Base-by-base conservation (phyloP, 805 yeast species). In the Zygosaccharomyces gambellarensis region DNA sequence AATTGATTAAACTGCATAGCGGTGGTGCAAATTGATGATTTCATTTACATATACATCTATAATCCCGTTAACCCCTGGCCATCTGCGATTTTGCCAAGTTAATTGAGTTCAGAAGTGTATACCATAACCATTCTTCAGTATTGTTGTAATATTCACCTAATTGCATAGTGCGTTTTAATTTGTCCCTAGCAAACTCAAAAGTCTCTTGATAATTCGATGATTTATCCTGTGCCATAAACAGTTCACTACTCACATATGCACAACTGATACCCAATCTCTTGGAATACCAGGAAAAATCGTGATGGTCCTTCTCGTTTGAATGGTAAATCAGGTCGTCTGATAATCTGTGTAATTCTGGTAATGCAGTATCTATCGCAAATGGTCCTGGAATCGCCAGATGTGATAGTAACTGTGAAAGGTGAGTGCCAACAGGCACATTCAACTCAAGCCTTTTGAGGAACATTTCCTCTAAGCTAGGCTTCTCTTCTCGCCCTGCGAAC, bases 271-370 rank as follows among this genome's bases (percentile, higher is more conserved):
- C 77, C 12, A 85, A 71, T 55, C 99, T 74, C 62, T 90, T 87
- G n/a, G 95, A 73, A 67, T 92, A 92, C 99, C 99, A 92, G 3
- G 88, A 85, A 64, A 86, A 83, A 65, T 89, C 96, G 17, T 71
- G 57, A 42, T 61, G 60, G 55, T 82, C 82, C 19, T 94, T 78
- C 63, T 90, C 97, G 9, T 90, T 94, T 0, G 96, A 82, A 57
- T 80, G 81, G 66, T 70, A 89, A 40, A 87, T 79, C 51, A 92
- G 75, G 63, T 94, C 98, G 69, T 92, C 98, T 10, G 89, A 76
- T 48, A 90, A 73, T 46, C 79, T 76, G 57, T 82, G 85, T 49
- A 94, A 76, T 61, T 88, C 95, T 32, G 77, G 78, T 44, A 86
- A 58, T 0, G 94, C 79, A 27, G 62, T 57, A 3, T 72, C 64